phyloP scores from a whole-genome alignment of 225 moss, liverwort and hornwort species.

The Straminergon stramineum region DNA sequence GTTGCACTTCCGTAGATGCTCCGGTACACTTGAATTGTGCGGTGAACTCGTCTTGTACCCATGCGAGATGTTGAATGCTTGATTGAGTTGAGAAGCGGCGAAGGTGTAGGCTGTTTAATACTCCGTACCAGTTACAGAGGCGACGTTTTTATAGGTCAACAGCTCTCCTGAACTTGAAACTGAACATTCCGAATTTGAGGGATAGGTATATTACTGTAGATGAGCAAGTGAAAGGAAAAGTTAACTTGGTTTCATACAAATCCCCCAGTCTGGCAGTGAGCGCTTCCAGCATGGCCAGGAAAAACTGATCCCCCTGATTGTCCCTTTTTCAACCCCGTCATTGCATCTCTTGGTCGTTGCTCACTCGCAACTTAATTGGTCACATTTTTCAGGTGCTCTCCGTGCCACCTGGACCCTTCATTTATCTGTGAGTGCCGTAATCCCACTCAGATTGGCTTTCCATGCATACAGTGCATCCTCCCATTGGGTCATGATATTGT shows the following conservation, averaged over 20 bases:
- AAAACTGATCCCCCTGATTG: too few species aligned
- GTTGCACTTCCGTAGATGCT: neutral
- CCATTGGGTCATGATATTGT: neutral
- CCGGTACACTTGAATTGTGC: neutral
- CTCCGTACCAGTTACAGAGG: too few species aligned
- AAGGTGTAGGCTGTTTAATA: too few species aligned
- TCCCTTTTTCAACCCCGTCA: too few species aligned
- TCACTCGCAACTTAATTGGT: neutral
- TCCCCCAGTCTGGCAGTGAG: too few species aligned
- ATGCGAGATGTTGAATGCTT: neutral
- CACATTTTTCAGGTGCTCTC: neutral
- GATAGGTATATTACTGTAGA: neutral
- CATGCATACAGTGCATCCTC: neutral
- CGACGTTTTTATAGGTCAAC: neutral
- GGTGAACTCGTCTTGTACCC: too few species aligned
- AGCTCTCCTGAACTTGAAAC: neutral
- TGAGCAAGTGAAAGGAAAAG: neutral
- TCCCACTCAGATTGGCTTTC: neutral
- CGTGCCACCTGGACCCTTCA: neutral
- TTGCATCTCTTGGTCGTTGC: neutral
- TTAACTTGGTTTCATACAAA: too few species aligned
- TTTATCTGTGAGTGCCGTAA: neutral
- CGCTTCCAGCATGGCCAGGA: too few species aligned
- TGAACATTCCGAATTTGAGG: neutral
- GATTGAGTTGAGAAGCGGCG: neutral